These are phyloP conservation scores for Sparassis latifolia DNA, from an alignment of 1,284 basidiomycete genomes.

Conservation along the genomic window DNA sequence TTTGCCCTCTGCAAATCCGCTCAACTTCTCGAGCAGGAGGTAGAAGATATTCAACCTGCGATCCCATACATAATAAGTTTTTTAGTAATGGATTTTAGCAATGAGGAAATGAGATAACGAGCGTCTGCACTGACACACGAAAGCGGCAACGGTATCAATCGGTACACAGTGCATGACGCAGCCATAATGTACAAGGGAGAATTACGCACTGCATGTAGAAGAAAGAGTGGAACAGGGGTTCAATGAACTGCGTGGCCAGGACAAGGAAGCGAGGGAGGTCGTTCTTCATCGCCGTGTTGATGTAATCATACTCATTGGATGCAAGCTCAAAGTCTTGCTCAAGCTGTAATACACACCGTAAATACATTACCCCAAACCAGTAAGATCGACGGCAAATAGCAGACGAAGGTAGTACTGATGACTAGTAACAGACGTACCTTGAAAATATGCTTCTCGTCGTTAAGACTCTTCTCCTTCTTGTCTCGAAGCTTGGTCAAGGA, in stretches of 20 bases:
- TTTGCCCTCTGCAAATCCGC: conserved; percentile 80
- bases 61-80: not conserved
- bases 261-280: conserved; percentile 92
- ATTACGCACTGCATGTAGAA: conserved; percentile 96
- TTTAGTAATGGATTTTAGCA: no score
- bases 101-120: no score
- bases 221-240: conserved; percentile 95
- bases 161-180: no score
- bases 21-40: conserved; percentile 88
- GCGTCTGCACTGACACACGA: no score
- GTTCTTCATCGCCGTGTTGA: conserved; percentile 88
- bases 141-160: no score
- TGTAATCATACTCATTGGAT: conserved; percentile 93
- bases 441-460: conserved; percentile 92
- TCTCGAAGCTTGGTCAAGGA: conserved; percentile 91
- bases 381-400: no score
- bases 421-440: conserved; percentile 48
- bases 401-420: not conserved
- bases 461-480: conserved; percentile 94
- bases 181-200: not conserved
- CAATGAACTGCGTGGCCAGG: conserved; percentile 85
- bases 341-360: conserved; percentile 44
- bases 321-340: conserved; percentile 98
- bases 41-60: conserved; percentile 88
- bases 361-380: not conserved